Conservation (phyloP, 192 early-diverging fungal genomes). For the Backusella circina region DNA sequence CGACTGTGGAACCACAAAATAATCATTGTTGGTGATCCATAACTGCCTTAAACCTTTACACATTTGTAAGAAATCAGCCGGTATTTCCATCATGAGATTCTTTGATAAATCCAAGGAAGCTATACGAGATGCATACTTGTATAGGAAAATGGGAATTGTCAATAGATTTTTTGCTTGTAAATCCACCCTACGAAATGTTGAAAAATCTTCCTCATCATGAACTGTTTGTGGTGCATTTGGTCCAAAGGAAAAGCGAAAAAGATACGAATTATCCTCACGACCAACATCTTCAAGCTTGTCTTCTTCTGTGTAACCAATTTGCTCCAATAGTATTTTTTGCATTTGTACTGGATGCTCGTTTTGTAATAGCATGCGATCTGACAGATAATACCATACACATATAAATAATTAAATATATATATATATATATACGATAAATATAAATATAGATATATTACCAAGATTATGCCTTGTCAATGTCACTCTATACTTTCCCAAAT, state of each 20-base stretch:
- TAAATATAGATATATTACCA: conserved; percentile 17
- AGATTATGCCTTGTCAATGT: conserved; percentile 16
- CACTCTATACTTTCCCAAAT: conserved; percentile 42
- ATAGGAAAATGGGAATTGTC: conserved; percentile 76
- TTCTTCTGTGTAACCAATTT: conserved; percentile 74
- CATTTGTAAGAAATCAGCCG: conserved; percentile 75
- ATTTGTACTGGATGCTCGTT: conserved; percentile 74
- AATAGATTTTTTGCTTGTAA: conserved; percentile 68
- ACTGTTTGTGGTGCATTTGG: conserved; percentile 34
- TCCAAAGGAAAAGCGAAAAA: conserved; percentile 73
- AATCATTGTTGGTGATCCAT: conserved; percentile 65
- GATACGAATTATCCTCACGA: conserved; percentile 83
- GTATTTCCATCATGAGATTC: conserved; percentile 78
- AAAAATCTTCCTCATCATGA: conserved; percentile 38
- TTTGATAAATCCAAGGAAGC: conserved; percentile 75
- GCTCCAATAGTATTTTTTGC: conserved; percentile 67
- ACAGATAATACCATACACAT: background rate
- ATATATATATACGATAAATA: no score
- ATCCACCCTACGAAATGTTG: conserved; percentile 57
- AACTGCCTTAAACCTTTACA: conserved; percentile 67
- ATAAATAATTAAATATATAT: no score
- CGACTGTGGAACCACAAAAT: conserved; percentile 63
- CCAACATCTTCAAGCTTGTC: conserved; percentile 78
- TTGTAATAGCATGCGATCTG: conserved; percentile 66
- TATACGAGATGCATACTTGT: conserved; percentile 66